Percentiles rank a stretch among this genome's conserved stretches.
Conservation (phyloP, 2,329 filamentous ascomycete genomes). For the Aspergillus sp. region DNA sequence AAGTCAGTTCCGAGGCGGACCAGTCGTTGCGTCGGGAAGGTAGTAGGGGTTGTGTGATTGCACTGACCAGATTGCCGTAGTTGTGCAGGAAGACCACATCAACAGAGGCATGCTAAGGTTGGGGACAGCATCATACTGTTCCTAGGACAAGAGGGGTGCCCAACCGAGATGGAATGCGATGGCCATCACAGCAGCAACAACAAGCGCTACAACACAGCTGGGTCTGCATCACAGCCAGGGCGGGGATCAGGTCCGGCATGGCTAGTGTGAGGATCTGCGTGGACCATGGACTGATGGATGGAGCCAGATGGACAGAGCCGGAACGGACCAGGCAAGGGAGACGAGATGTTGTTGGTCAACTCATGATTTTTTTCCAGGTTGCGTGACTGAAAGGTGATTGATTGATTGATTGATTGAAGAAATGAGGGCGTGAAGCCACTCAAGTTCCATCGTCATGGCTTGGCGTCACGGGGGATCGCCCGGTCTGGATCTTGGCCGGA, state of each 20-base stretch:
- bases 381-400: not conserved
- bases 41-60: not conserved
- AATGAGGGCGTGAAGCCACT: not conserved
- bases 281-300: constrained; percentile 4
- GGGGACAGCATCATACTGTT: not conserved
- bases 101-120: not conserved
- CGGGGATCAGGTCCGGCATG: not conserved
- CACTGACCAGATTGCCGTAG: too few species aligned
- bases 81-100: not conserved
- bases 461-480: not conserved
- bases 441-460: not conserved
- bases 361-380: not conserved
- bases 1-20: constrained; percentile 4
- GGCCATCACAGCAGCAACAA: not conserved
- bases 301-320: not conserved
- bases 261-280: not conserved
- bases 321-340: not conserved
- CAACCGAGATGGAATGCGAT: not conserved
- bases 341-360: not conserved
- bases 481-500: not conserved
- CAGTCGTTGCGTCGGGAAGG: not conserved
- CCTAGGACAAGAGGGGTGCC: not conserved
- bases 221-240: not conserved
- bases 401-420: not conserved
- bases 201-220: not conserved